Evolutionary conservation across 2,329 filamentous ascomycete genomes (phyloP).

Genomic region (Colletotrichum sidae): DNA sequence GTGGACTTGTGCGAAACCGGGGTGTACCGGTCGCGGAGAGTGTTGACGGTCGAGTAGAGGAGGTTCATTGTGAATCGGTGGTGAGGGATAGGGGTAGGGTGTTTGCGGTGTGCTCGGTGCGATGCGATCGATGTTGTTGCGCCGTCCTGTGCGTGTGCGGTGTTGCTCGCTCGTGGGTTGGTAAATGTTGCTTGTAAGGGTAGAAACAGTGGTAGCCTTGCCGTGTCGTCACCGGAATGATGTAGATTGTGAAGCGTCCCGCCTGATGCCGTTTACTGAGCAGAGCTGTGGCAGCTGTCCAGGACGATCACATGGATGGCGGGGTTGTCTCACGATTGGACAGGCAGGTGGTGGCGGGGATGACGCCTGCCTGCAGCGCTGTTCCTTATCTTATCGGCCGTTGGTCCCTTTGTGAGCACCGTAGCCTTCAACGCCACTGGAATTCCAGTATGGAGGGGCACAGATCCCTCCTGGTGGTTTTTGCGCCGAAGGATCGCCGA

Average conservation of each 20-base stretch:
- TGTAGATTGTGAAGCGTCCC: conserved; percentile 30
- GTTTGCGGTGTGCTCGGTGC: background rate
- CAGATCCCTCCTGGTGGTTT: too few species aligned
- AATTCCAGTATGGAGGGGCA: too few species aligned
- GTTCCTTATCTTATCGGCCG: conserved; percentile 38
- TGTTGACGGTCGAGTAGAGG: conserved; percentile 92
- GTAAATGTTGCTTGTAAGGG: conserved; percentile 8
- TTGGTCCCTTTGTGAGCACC: too few species aligned
- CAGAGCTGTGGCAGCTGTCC: conserved; percentile 37
- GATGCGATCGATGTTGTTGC: background rate
- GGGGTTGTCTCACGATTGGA: conserved; percentile 40
- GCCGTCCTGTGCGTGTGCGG: background rate
- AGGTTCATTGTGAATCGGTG: conserved; percentile 76
- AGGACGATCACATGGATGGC: conserved; percentile 40
- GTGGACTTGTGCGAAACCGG: conserved; percentile 91
- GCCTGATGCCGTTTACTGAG: conserved; percentile 35
- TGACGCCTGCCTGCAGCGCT: conserved; percentile 10
- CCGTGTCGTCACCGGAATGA: conserved; percentile 21
- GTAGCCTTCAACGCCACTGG: too few species aligned
- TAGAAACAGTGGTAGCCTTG: conserved; percentile 2
- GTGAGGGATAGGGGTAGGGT: background rate
- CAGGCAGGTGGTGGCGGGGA: conserved; percentile 34
- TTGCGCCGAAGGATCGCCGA: too few species aligned
- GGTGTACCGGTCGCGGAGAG: conserved; percentile 90
- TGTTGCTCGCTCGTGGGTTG: background rate